Evolutionary conservation across 2,329 filamentous ascomycete genomes (phyloP).

Genomic region (Penicillium sp.): DNA sequence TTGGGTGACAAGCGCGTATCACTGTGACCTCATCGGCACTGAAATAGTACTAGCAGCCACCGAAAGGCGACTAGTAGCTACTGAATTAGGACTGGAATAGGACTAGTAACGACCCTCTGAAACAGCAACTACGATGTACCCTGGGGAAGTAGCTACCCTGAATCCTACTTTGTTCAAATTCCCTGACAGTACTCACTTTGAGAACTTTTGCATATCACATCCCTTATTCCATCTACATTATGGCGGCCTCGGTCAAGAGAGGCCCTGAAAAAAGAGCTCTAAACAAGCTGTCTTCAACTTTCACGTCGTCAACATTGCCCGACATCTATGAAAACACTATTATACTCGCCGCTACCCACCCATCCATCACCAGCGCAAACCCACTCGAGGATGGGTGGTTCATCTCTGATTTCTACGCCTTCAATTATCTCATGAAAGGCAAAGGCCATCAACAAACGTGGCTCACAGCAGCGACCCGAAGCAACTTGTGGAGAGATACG

Average conservation of each 20-base stretch:
- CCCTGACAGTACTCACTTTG: too few species aligned
- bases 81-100: too few species aligned
- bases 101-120: too few species aligned
- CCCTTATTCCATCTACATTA: not conserved
- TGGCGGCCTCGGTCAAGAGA: not conserved
- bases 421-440: conserved; percentile 3
- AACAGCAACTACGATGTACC: too few species aligned
- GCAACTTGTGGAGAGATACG: not conserved
- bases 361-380: not conserved
- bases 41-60: too few species aligned
- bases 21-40: too few species aligned
- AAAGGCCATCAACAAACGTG: not conserved
- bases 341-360: conserved; percentile 6
- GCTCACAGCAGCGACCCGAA: conserved; percentile 8
- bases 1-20: too few species aligned
- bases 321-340: not conserved
- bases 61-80: too few species aligned
- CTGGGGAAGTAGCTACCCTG: too few species aligned
- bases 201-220: too few species aligned
- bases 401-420: conserved; percentile 14
- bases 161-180: too few species aligned
- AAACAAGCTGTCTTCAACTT: not conserved
- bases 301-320: not conserved
- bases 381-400: conserved; percentile 2
- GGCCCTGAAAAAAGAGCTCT: not conserved